Percentiles rank a stretch among this genome's conserved stretches.
These are phyloP conservation scores for Conticribra weissflogii DNA, from an alignment of 108 stramenopile species.

Conservation along the genomic window DNA sequence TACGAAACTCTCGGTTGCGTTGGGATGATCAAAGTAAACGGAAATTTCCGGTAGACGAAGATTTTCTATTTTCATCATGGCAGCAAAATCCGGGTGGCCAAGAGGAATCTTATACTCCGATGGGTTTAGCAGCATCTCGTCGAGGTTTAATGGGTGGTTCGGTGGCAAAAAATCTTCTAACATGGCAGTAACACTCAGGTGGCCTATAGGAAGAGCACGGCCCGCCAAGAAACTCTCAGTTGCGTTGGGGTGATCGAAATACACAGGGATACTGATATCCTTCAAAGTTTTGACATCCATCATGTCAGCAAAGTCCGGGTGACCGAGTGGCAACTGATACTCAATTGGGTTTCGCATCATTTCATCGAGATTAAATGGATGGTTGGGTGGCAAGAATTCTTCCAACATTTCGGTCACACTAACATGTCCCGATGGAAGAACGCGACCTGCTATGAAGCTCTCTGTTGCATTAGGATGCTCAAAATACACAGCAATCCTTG, in stretches of 20 bases:
- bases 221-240: no score
- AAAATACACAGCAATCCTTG: no score
- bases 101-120: background rate
- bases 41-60: no score
- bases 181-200: background rate
- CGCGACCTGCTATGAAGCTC: background rate
- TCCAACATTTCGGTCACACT: background rate
- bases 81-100: constrained; percentile 18
- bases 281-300: no score
- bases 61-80: no score
- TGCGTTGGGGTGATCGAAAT: no score
- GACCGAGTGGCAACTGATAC: background rate
- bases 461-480: background rate
- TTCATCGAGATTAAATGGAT: background rate
- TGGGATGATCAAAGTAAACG: no score
- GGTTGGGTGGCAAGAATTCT: background rate
- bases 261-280: no score
- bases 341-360: background rate
- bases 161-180: constrained; percentile 7
- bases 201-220: background rate
- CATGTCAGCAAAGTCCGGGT: no score
- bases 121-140: constrained; percentile 11
- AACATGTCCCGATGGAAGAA: background rate
- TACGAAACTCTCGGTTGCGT: background rate
- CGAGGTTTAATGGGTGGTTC: constrained; percentile 7